These are phyloP conservation scores for Isochrysis galbana DNA, from an alignment of 78 protist species.

Conservation along the genomic window DNA sequence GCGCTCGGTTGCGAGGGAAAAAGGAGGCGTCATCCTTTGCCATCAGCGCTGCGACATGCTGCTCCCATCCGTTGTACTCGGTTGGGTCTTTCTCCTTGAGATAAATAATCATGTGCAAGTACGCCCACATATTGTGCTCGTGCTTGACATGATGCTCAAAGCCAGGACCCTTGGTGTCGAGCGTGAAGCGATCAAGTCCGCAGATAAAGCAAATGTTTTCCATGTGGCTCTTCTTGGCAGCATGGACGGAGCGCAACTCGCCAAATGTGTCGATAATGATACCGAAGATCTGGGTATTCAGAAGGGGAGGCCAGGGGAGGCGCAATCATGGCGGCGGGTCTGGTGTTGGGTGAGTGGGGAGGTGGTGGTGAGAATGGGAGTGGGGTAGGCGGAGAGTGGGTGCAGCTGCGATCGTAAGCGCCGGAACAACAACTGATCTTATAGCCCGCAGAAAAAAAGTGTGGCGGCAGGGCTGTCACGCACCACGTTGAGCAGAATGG, in stretches of 20 bases:
- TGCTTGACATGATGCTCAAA: neutral
- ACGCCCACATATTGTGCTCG: neutral
- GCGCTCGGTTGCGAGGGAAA: neutral
- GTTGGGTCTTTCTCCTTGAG: neutral
- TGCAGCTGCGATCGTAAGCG: too few relatives aligned
- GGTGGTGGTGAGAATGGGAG: too few relatives aligned
- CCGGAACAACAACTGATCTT: too few relatives aligned
- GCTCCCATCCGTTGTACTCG: conserved; percentile 8
- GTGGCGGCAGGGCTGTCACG: too few relatives aligned
- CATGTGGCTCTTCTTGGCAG: neutral
- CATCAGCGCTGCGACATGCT: neutral
- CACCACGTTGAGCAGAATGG: neutral
- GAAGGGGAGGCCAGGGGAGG: too few relatives aligned
- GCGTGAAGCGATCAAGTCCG: conserved; percentile 16
- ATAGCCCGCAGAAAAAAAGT: too few relatives aligned
- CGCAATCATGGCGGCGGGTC: too few relatives aligned
- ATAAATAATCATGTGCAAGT: neutral
- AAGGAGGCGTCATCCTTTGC: neutral
- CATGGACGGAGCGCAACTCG: neutral
- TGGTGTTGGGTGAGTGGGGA: too few relatives aligned
- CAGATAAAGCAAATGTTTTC: neutral
- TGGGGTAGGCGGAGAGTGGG: too few relatives aligned
- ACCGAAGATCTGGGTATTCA: too few relatives aligned
- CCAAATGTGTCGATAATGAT: neutral
- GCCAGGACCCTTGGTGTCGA: neutral